Conservation (phyloP, 2,329 filamentous ascomycete species). For the Colletotrichum cordylinicola region DNA sequence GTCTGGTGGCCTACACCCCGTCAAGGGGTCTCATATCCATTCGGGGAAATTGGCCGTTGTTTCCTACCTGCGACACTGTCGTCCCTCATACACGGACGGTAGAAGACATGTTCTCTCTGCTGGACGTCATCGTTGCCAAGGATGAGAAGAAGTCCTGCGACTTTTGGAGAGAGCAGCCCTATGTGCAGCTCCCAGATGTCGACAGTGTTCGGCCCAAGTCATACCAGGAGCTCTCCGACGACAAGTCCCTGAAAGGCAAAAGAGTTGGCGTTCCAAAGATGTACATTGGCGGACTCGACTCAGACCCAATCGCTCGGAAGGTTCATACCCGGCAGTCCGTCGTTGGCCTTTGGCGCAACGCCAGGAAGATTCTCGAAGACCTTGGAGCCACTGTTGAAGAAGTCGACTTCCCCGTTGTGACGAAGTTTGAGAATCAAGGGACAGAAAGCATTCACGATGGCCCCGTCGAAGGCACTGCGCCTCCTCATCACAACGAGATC, state of each 20-base stretch:
- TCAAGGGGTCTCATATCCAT: slow-evolving; percentile 54
- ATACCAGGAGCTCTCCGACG: slow-evolving; percentile 34
- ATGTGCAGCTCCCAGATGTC: slow-evolving; percentile 43
- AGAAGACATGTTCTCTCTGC: slow-evolving; percentile 51
- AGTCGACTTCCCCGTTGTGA: slow-evolving; percentile 1
- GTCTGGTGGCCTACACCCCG: slow-evolving; percentile 60
- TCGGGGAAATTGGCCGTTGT: slow-evolving; percentile 57
- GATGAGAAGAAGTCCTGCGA: slow-evolving; percentile 49
- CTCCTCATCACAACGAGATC: not conserved
- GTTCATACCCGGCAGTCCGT: slow-evolving; percentile 24
- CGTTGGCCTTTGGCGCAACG: slow-evolving; percentile 32
- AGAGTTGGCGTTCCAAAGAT: slow-evolving; percentile 55
- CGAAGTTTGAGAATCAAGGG: not conserved
- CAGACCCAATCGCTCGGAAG: slow-evolving; percentile 8
- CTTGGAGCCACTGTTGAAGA: slow-evolving; percentile 47
- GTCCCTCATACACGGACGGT: slow-evolving; percentile 55
- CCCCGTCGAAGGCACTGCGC: not conserved
- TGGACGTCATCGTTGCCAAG: slow-evolving; percentile 50
- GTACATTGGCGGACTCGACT: slow-evolving; percentile 47
- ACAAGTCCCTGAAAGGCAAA: slow-evolving; percentile 43
- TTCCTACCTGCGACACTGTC: slow-evolving; percentile 57
- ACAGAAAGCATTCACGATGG: not conserved
- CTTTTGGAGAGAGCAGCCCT: slow-evolving; percentile 59
- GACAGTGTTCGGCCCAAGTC: slow-evolving; percentile 35
- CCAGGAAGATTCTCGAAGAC: slow-evolving; percentile 38